Base-by-base conservation (phyloP, 306 rosid genomes). In the Cucurbita moschata region DNA sequence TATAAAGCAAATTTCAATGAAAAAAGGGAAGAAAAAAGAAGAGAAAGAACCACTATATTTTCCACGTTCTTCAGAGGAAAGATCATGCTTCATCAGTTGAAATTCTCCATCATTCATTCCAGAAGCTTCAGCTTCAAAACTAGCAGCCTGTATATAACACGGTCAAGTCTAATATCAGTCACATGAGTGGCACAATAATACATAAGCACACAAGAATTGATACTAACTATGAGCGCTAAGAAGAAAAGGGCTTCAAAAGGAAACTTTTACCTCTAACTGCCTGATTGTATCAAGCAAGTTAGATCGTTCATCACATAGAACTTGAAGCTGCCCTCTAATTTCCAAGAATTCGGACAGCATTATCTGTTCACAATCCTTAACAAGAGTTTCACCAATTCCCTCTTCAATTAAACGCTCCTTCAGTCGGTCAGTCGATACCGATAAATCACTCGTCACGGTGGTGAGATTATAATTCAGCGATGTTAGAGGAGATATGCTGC, bases 361-460 rank as follows among this genome's bases (percentile, higher is more conserved):
- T 77, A 94, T 91, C 86, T 84, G 92, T 83, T 91, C 99, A 44
- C 99, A 94, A 19, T 91, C 97, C 76, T 82, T 78, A 7, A 89
- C 88, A 66, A 87, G 80, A 73, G 42, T 85, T 78, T 91, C 96
- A 61, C 78, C 71, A 76, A 80, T 81, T 63, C 96, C 97, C 57
- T 86, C 99, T 73, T 86, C 97, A 72, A 88, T 53, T 79, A 94
- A 76, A 61, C 90, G 96, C 57, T 80, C 82, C 74, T 77, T 94
- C 42, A 94, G 91, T 80, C 87, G 83, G 35, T 81, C 95, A 4
- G 97, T 89, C 7, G 96, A 89, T 26, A 89, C 59, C 57, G 96
- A 87, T 47, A 89, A 60, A 73, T 90, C 88, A 55, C 82, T 84
- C 1, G 87, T 86, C 14, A 78, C 81, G 30, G 85, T 80, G 21